phyloP scores from a whole-genome alignment of 2,329 filamentous ascomycete genomes.

The Arthrobotrys conoides region DNA sequence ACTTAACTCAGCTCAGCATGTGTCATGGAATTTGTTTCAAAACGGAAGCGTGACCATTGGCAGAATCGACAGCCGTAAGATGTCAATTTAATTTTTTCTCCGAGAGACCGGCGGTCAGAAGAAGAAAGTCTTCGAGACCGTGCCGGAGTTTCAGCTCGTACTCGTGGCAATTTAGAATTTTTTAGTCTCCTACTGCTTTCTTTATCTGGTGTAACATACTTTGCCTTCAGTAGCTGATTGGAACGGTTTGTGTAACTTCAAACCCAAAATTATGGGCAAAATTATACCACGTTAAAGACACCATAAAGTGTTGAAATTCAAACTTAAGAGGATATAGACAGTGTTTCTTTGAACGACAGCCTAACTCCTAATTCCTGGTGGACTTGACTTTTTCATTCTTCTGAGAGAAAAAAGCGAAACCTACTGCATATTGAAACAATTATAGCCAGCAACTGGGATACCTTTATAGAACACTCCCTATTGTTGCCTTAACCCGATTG shows the following conservation, averaged over 20 bases:
- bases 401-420: constrained; percentile 8
- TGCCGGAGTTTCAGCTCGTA: constrained; percentile 10
- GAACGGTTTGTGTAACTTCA: not conserved
- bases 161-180: constrained; percentile 5
- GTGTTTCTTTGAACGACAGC: not conserved
- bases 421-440: constrained; percentile 9
- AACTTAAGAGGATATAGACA: not conserved
- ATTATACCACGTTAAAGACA: not conserved
- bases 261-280: not conserved
- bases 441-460: not conserved
- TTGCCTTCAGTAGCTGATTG: not conserved
- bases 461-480: not conserved
- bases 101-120: not conserved
- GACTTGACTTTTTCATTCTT: not conserved
- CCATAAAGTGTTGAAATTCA: constrained; percentile 2
- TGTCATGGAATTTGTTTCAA: not conserved
- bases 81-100: not conserved
- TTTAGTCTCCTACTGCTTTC: not conserved
- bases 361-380: not conserved
- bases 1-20: not conserved
- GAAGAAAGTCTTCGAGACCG: not conserved
- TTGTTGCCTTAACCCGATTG: constrained; percentile 33
- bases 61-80: not conserved
- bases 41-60: not conserved
- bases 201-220: constrained; percentile 1